Conservation (phyloP, 306 rosid genomes). For the Myrica gale region DNA sequence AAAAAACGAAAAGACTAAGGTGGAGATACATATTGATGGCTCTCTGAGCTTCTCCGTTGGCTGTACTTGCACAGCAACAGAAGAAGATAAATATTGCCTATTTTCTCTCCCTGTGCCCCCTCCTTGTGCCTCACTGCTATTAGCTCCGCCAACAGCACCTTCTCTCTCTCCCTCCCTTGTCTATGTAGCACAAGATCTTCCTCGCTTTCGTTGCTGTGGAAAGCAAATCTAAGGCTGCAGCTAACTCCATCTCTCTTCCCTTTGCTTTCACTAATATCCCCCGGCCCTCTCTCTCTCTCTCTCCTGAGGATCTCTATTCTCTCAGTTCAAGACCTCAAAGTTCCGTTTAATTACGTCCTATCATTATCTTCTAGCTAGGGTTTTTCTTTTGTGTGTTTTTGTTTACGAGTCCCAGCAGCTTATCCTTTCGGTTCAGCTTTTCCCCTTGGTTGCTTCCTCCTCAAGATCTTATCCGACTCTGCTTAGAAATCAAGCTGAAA, state of each 20-base stretch:
- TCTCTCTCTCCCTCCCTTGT: background rate
- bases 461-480: conserved; percentile 80
- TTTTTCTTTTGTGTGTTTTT: conserved; percentile 6
- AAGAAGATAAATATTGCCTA: conserved; percentile 13
- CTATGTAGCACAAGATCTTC: conserved; percentile 42
- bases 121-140: conserved; percentile 5
- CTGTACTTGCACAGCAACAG: background rate
- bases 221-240: conserved; percentile 28
- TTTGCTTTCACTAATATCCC: conserved; percentile 3
- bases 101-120: background rate
- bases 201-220: conserved; percentile 40
- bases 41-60: conserved; percentile 29
- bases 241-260: conserved; percentile 16
- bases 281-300: background rate
- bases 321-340: conserved; percentile 27
- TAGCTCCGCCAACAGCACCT: background rate
- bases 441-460: conserved; percentile 51
- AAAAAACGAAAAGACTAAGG: background rate
- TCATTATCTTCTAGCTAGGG: conserved; percentile 27
- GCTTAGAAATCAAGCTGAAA: conserved; percentile 65
- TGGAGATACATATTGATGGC: conserved; percentile 20
- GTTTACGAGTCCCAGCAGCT: conserved; percentile 10
- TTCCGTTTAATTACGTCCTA: conserved; percentile 28
- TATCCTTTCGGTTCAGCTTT: conserved; percentile 26
- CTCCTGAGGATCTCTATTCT: conserved; percentile 1